A percentile compares a stretch with the other conserved stretches of the same genome.
Evolutionary conservation across 352 stramenopile species (phyloP).

Genomic region (Pythium rhizo-oryzae): DNA sequence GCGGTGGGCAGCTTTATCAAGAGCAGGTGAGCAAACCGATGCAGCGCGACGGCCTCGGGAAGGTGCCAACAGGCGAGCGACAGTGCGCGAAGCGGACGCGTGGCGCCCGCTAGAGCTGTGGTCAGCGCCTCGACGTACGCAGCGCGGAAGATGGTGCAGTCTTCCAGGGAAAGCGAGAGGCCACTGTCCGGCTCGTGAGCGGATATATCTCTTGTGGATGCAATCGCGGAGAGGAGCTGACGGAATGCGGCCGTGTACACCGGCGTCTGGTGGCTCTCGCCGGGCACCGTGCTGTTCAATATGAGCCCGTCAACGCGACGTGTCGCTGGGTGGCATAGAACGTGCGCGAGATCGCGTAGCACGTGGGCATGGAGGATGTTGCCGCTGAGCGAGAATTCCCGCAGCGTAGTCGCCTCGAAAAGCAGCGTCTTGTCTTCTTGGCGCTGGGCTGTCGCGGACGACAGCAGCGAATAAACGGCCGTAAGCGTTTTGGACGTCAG

Average conservation of each 20-base stretch:
- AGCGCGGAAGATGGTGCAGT: neutral
- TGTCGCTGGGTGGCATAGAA: neutral
- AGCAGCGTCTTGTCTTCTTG: neutral
- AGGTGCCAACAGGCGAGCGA: slow-evolving; percentile 10
- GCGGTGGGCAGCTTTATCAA: neutral
- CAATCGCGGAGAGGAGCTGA: neutral
- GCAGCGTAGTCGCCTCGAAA: neutral
- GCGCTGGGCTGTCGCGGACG: neutral
- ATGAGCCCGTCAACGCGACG: slow-evolving; percentile 8
- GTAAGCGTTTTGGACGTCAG: neutral
- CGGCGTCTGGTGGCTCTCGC: neutral
- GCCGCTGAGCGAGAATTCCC: slow-evolving; percentile 1
- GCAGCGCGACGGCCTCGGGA: neutral
- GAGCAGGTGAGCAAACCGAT: neutral
- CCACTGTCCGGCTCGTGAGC: neutral
- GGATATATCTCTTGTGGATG: neutral
- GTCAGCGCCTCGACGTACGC: neutral
- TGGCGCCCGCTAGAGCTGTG: neutral
- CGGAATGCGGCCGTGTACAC: neutral
- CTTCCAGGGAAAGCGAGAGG: slow-evolving; percentile 1
- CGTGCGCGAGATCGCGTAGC: neutral
- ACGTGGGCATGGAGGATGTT: neutral
- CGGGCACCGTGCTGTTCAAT: neutral
- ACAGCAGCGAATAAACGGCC: neutral
- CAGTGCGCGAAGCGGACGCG: neutral